Conservation (phyloP, 2,329 filamentous ascomycete species). For the Paraphaeosphaeria minitans region DNA sequence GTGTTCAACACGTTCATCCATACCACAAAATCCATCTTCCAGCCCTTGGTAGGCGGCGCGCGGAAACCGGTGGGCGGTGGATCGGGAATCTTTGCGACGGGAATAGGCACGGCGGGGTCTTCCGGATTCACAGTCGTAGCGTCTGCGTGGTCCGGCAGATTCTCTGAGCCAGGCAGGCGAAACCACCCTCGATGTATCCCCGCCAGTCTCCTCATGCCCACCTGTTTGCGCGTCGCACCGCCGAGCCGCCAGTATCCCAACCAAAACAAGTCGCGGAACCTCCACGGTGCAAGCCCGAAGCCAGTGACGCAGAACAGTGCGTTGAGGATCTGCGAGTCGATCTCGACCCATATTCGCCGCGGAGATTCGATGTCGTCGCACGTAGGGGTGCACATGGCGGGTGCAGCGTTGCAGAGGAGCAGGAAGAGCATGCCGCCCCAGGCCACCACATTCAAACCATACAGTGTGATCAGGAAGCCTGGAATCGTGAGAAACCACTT, state of each 20-base stretch:
- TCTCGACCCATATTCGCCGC: conserved; percentile 83
- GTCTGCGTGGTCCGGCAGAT: conserved; percentile 49
- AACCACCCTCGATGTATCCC: conserved; percentile 80
- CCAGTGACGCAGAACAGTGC: conserved; percentile 85
- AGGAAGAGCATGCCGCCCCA: conserved; percentile 94
- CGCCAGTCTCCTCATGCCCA: conserved; percentile 70
- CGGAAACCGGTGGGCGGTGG: conserved; percentile 73
- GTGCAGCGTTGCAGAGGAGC: conserved; percentile 74
- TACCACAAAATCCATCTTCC: conserved; percentile 81
- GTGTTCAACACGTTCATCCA: conserved; percentile 83
- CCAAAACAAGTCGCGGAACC: conserved; percentile 79
- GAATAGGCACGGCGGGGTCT: conserved; percentile 64
- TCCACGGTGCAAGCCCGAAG: conserved; percentile 84
- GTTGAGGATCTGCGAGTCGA: conserved; percentile 81
- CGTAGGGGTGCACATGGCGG: conserved; percentile 72
- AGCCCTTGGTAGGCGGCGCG: conserved; percentile 68
- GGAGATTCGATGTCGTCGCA: conserved; percentile 77
- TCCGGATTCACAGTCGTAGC: conserved; percentile 37
- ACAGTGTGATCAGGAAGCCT: conserved; percentile 78
- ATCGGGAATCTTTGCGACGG: conserved; percentile 66
- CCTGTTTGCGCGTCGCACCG: conserved; percentile 49
- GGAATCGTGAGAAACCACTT: conserved; percentile 75
- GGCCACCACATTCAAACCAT: conserved; percentile 80
- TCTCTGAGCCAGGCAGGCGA: conserved; percentile 69
- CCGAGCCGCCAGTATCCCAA: conserved; percentile 66